A percentile compares a stretch with the other conserved stretches of the same genome.
Evolutionary conservation across 345 rosid genomes (phyloP).

Genomic region (Limnanthes douglasii): DNA sequence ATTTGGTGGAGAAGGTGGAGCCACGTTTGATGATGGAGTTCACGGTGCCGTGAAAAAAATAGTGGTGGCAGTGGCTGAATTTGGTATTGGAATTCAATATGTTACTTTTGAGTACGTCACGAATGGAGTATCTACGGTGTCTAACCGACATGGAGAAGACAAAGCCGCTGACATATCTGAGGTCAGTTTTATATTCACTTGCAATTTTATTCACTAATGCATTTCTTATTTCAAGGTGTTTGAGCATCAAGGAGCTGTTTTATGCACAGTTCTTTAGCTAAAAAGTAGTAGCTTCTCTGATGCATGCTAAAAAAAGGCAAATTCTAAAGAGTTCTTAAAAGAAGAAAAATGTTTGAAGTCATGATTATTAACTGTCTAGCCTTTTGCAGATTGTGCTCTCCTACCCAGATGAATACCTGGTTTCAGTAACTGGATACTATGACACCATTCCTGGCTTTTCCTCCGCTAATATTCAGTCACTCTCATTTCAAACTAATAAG

Average conservation of each 20-base stretch:
- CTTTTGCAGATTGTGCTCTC: slow-evolving; percentile 52
- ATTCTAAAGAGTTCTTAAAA: too few relatives aligned
- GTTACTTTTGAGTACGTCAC: slow-evolving; percentile 44
- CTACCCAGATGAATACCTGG: slow-evolving; percentile 54
- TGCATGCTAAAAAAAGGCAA: too few relatives aligned
- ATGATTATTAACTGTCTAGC: too few relatives aligned
- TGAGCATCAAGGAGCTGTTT: too few relatives aligned
- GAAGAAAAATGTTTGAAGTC: too few relatives aligned
- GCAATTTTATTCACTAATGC: too few relatives aligned
- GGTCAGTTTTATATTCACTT: slow-evolving; percentile 39
- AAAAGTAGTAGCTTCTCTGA: too few relatives aligned
- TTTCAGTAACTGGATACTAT: slow-evolving; percentile 42
- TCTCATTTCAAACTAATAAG: slow-evolving; percentile 47
- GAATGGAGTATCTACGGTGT: slow-evolving; percentile 33
- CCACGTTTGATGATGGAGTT: slow-evolving; percentile 54
- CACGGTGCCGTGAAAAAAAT: slow-evolving; percentile 56
- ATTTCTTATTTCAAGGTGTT: too few relatives aligned
- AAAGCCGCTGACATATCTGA: slow-evolving; percentile 38
- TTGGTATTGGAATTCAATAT: slow-evolving; percentile 64
- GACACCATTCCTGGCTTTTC: slow-evolving; percentile 41
- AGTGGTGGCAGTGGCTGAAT: slow-evolving; percentile 31
- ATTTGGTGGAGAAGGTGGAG: slow-evolving; percentile 84
- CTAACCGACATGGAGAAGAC: slow-evolving; percentile 56
- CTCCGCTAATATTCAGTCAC: slow-evolving; percentile 50
- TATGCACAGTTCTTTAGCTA: too few relatives aligned